Evolutionary conservation across 2,329 filamentous ascomycete species (phyloP).

Genomic region (Clathrospora elynae): DNA sequence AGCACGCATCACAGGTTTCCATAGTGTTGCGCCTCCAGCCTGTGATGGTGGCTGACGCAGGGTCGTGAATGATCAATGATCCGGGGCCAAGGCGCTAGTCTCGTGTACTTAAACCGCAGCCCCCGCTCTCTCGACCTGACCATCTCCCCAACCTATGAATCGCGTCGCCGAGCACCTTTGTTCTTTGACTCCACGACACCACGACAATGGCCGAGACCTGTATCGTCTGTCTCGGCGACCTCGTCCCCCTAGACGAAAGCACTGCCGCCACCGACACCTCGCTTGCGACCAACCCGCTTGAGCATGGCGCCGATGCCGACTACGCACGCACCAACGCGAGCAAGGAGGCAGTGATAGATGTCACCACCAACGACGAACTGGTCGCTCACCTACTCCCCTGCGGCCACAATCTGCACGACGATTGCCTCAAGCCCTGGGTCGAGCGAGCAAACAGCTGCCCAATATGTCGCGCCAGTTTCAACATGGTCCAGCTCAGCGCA

Average conservation of each 20-base stretch:
- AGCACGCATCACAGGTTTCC: constrained; percentile 20
- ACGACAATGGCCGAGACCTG: constrained; percentile 67
- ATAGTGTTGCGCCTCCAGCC: constrained; percentile 29
- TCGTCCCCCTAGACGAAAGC: constrained; percentile 62
- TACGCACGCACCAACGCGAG: constrained; percentile 22
- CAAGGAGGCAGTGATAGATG: constrained; percentile 36
- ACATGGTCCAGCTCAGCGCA: constrained; percentile 83
- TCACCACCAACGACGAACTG: constrained; percentile 53
- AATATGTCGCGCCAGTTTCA: constrained; percentile 91
- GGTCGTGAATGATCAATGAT: constrained; percentile 21
- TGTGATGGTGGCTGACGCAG: constrained; percentile 30
- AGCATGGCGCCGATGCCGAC: constrained; percentile 33
- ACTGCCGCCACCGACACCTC: constrained; percentile 32
- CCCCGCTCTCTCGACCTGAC: constrained; percentile 40
- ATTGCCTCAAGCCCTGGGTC: constrained; percentile 91
- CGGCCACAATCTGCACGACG: constrained; percentile 89
- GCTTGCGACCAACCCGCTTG: constrained; percentile 35
- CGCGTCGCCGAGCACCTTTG: constrained; percentile 30
- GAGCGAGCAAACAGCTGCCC: constrained; percentile 97
- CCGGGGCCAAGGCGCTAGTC: constrained; percentile 24
- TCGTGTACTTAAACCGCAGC: constrained; percentile 27
- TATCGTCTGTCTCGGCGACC: constrained; percentile 74
- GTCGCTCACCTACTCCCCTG: constrained; percentile 73
- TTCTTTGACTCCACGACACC: constrained; percentile 26
- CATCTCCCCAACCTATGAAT: constrained; percentile 44